Conservation (phyloP, 2,329 filamentous ascomycete species). For the Xylariaceae sp. region DNA sequence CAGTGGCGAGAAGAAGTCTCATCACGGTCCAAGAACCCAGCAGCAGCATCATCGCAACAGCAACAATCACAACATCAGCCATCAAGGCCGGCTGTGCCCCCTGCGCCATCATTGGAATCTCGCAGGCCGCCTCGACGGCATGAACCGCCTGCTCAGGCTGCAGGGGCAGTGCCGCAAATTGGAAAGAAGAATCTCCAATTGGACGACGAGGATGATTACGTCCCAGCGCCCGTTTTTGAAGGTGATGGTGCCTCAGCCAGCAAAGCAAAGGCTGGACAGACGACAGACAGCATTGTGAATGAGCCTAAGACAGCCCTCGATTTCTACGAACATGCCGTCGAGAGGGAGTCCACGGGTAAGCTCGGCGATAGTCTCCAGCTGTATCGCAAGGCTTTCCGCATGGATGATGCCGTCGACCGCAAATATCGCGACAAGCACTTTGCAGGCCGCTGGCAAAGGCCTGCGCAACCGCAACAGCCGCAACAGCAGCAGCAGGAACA, state of each 20-base stretch:
- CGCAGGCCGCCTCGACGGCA: conserved; percentile 17
- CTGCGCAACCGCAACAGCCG: conserved; percentile 13
- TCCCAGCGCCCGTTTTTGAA: conserved; percentile 32
- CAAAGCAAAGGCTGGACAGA: conserved; percentile 18
- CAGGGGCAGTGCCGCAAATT: conserved; percentile 20
- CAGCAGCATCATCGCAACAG: neutral
- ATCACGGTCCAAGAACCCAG: conserved; percentile 36
- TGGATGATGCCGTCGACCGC: conserved; percentile 81
- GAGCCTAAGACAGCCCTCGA: conserved; percentile 64
- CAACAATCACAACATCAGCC: conserved; percentile 17
- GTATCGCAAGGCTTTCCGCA: conserved; percentile 87
- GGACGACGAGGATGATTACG: conserved; percentile 34
- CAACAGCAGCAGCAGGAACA: neutral
- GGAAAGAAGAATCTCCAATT: conserved; percentile 17
- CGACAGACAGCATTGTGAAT: conserved; percentile 13
- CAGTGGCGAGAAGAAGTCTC: conserved; percentile 81
- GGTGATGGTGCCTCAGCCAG: conserved; percentile 26
- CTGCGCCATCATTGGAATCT: conserved; percentile 15
- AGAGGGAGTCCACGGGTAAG: conserved; percentile 79
- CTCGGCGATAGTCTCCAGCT: conserved; percentile 83
- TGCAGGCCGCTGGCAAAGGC: conserved; percentile 56
- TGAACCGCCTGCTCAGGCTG: conserved; percentile 19
- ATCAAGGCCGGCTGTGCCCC: conserved; percentile 7
- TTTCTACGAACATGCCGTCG: conserved; percentile 87
- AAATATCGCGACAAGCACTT: conserved; percentile 91